These are phyloP conservation scores for Candida taoyuanica DNA, from an alignment of 805 yeast genomes.

Conservation along the genomic window DNA sequence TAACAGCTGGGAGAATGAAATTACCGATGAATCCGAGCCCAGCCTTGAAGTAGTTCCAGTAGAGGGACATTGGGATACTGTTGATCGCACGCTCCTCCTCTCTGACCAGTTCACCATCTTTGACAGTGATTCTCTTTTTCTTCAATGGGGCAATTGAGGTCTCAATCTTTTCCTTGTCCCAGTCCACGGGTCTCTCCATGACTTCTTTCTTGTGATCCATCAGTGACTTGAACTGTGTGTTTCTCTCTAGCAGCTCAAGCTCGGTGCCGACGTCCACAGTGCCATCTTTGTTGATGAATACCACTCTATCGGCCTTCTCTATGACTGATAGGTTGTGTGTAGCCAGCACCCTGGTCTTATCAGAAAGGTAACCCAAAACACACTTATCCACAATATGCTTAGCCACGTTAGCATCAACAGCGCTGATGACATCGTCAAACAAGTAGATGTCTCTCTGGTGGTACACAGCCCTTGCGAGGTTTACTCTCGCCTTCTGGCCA, in stretches of 20 bases:
- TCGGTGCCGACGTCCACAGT: slow-evolving; percentile 60
- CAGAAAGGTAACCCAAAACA: slow-evolving; percentile 47
- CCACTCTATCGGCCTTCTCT: slow-evolving; percentile 58
- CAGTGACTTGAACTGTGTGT: slow-evolving; percentile 43
- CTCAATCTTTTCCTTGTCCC: not conserved
- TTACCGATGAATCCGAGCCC: slow-evolving; percentile 43
- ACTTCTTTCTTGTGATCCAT: slow-evolving; percentile 33
- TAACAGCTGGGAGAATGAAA: slow-evolving; percentile 23
- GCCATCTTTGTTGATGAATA: slow-evolving; percentile 58
- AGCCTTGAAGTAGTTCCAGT: slow-evolving; percentile 30
- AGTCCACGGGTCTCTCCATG: not conserved
- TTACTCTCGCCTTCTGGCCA: slow-evolving; percentile 92
- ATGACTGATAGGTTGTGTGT: slow-evolving; percentile 77
- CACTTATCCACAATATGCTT: slow-evolving; percentile 65
- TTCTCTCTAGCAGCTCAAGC: slow-evolving; percentile 42
- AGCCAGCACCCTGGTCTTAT: slow-evolving; percentile 66
- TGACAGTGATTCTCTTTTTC: not conserved
- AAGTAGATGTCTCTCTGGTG: slow-evolving; percentile 33
- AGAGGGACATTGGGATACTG: slow-evolving; percentile 31
- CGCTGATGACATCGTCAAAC: slow-evolving; percentile 50
- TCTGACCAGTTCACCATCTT: slow-evolving; percentile 11
- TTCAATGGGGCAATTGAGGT: not conserved
- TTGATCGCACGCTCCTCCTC: slow-evolving; percentile 36
- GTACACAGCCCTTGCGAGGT: slow-evolving; percentile 91
- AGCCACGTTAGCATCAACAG: slow-evolving; percentile 74